Evolutionary conservation across 768 basidiomycete genomes (phyloP).

Genomic region (Pisolithus marmoratus): DNA sequence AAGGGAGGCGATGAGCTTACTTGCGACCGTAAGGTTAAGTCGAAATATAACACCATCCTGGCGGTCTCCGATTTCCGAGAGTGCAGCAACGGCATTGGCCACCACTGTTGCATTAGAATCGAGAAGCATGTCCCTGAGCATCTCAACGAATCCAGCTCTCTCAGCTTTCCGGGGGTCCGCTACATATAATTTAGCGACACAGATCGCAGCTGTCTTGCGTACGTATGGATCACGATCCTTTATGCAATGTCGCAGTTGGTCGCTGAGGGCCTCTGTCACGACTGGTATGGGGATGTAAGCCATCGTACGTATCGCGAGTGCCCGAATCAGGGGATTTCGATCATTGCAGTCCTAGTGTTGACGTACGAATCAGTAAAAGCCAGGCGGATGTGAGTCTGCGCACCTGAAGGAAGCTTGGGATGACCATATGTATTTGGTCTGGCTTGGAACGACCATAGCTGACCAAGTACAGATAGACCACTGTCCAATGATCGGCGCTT

Average conservation of each 20-base stretch:
- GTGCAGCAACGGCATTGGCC: slow-evolving; percentile 91
- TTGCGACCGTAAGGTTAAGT: slow-evolving; percentile 80
- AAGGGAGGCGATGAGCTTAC: slow-evolving; percentile 85
- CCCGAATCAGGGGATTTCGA: slow-evolving; percentile 93
- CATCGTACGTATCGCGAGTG: slow-evolving; percentile 97
- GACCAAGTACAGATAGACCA: slow-evolving; percentile 97
- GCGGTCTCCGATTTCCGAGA: slow-evolving; percentile 95
- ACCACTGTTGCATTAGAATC: slow-evolving; percentile 96
- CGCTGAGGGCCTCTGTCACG: slow-evolving; percentile 79
- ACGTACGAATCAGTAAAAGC: slow-evolving; percentile 9
- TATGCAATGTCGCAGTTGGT: slow-evolving; percentile 87
- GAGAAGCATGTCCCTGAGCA: slow-evolving; percentile 86
- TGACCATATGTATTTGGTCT: slow-evolving; percentile 88
- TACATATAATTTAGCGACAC: slow-evolving; percentile 91
- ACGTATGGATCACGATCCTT: slow-evolving; percentile 97
- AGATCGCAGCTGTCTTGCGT: slow-evolving; percentile 96
- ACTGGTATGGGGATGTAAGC: slow-evolving; percentile 94
- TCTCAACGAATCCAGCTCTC: slow-evolving; percentile 84
- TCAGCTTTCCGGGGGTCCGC: slow-evolving; percentile 86
- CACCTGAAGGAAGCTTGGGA: slow-evolving; percentile 86
- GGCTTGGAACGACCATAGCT: slow-evolving; percentile 94
- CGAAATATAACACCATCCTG: slow-evolving; percentile 93
- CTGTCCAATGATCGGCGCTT: slow-evolving; percentile 34
- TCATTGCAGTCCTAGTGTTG: slow-evolving; percentile 82
- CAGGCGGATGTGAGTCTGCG: slow-evolving; percentile 11